phyloP scores from a whole-genome alignment of 2,329 filamentous ascomycete genomes.

The Venturia pyrina region DNA sequence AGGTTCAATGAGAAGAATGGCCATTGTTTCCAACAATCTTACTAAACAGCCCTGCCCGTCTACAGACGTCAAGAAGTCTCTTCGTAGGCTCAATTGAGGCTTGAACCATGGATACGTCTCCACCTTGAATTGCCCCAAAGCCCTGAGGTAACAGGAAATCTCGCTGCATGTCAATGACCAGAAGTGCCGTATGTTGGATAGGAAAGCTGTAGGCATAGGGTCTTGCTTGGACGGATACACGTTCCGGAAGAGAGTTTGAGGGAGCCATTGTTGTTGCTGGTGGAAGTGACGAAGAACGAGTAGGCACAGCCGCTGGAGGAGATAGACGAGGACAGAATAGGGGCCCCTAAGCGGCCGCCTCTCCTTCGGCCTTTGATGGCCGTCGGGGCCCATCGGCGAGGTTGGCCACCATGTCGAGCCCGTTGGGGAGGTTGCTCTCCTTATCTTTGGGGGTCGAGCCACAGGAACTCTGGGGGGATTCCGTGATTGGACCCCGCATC shows the following conservation, averaged over 20 bases:
- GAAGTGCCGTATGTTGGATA: slow-evolving; percentile 35
- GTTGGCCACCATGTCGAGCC: too few relatives aligned
- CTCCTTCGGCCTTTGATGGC: slow-evolving; percentile 14
- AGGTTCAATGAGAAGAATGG: too few relatives aligned
- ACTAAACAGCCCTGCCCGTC: slow-evolving; percentile 31
- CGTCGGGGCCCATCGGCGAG: background rate
- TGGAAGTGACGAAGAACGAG: background rate
- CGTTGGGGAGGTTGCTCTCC: too few relatives aligned
- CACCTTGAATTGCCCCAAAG: slow-evolving; percentile 43
- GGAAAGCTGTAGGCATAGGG: slow-evolving; percentile 42
- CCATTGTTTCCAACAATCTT: slow-evolving; percentile 20
- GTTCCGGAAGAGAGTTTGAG: slow-evolving; percentile 3
- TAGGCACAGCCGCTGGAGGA: background rate
- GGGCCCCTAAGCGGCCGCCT: slow-evolving; percentile 25
- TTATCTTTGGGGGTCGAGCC: too few relatives aligned
- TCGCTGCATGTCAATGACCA: slow-evolving; percentile 44
- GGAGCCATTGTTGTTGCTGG: background rate
- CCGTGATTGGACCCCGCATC: too few relatives aligned
- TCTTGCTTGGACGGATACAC: slow-evolving; percentile 22
- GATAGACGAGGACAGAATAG: background rate
- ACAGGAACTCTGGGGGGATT: too few relatives aligned
- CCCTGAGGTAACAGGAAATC: slow-evolving; percentile 41
- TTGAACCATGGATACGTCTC: slow-evolving; percentile 30
- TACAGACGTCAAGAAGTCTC: slow-evolving; percentile 33
- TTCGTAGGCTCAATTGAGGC: slow-evolving; percentile 31